phyloP scores from a whole-genome alignment of 306 rosid genomes.

The Pachyrhizus erosus region DNA sequence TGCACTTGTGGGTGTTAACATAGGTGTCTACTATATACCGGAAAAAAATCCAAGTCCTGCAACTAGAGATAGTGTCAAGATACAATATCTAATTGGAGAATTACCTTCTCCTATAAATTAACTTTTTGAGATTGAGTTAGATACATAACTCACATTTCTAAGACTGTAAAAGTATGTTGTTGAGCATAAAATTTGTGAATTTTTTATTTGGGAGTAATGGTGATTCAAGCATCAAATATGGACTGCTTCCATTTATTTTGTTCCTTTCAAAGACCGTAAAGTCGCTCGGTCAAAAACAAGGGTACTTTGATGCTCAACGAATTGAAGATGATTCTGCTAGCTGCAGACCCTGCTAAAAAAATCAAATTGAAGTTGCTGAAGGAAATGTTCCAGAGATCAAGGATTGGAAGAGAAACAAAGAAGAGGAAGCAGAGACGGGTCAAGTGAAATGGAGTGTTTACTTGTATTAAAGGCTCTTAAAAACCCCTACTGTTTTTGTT shows the following conservation, averaged over 20 bases:
- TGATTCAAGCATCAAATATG: conserved; percentile 62
- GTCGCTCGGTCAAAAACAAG: conserved; percentile 82
- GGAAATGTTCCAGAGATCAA: conserved; percentile 47
- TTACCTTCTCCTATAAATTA: no score
- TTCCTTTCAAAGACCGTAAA: conserved; percentile 80
- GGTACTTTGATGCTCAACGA: conserved; percentile 90
- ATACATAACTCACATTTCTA: no score
- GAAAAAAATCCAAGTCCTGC: no score
- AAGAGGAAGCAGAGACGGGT: conserved; percentile 83
- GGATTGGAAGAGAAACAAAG: conserved; percentile 55
- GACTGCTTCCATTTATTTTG: conserved; percentile 74
- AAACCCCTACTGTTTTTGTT: no score
- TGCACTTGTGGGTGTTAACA: no score
- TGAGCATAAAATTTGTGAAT: no score
- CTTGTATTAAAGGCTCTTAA: no score
- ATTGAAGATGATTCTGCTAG: conserved; percentile 55
- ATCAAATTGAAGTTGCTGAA: conserved; percentile 66
- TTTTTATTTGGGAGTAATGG: conserved; percentile 56
- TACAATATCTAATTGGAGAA: no score
- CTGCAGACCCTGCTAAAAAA: conserved; percentile 48
- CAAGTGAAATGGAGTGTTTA: conserved; percentile 90
- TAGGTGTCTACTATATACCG: neutral
- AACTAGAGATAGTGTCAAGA: no score
- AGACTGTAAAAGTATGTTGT: no score
- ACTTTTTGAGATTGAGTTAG: no score